Conservation (phyloP, 768 basidiomycete genomes). For the Pulveroboletus sp. region DNA sequence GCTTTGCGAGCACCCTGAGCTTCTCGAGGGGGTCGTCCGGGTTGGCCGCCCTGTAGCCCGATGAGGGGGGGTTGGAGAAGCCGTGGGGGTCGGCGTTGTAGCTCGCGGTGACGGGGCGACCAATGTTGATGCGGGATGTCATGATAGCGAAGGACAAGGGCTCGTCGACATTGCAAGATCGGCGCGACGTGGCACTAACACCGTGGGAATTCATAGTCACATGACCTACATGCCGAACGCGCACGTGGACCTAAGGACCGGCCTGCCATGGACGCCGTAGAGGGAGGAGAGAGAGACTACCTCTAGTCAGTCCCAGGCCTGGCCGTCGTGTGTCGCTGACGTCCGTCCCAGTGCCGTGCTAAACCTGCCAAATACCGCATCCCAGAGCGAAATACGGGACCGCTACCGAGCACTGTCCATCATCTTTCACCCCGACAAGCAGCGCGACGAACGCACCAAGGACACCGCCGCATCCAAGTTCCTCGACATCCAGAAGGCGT, state of each 20-base stretch:
- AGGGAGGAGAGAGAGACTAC: too few relatives aligned
- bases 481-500: slow-evolving; percentile 76
- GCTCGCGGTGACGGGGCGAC: slow-evolving; percentile 58
- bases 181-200: slow-evolving; percentile 23
- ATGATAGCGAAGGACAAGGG: slow-evolving; percentile 36
- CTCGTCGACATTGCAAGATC: background rate
- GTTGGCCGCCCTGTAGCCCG: slow-evolving; percentile 75
- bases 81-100: slow-evolving; percentile 77
- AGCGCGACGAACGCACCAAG: slow-evolving; percentile 53
- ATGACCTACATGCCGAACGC: slow-evolving; percentile 11
- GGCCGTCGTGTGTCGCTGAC: slow-evolving; percentile 1
- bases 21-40: slow-evolving; percentile 81
- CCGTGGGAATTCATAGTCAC: slow-evolving; percentile 28
- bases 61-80: slow-evolving; percentile 65
- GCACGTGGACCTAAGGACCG: background rate
- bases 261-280: slow-evolving; percentile 6
- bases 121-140: slow-evolving; percentile 81
- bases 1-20: slow-evolving; percentile 62
- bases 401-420: slow-evolving; percentile 69
- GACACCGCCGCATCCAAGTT: slow-evolving; percentile 63
- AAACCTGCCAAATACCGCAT: slow-evolving; percentile 63
- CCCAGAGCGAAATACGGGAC: slow-evolving; percentile 68
- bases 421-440: slow-evolving; percentile 83
- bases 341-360: slow-evolving; percentile 47
- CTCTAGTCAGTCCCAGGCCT: slow-evolving; percentile 26